Evolutionary conservation across 495 filamentous ascomycete genomes (phyloP).

Genomic region (Neurospora africana): DNA sequence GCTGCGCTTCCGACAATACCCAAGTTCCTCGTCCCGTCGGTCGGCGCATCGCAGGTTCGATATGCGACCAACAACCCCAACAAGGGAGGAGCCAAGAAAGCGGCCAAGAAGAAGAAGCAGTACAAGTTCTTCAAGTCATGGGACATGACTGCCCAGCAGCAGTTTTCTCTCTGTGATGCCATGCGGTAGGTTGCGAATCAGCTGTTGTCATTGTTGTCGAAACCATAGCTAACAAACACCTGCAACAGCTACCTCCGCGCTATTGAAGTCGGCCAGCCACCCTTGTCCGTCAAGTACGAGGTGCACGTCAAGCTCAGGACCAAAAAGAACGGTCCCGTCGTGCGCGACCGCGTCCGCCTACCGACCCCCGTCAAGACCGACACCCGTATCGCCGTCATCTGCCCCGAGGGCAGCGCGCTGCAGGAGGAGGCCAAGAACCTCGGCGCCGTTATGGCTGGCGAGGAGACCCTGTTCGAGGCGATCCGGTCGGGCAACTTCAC

Average conservation of each 20-base stretch:
- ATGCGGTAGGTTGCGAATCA: conserved; percentile 58
- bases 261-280: conserved; percentile 75
- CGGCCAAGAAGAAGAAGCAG: conserved; percentile 47
- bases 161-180: conserved; percentile 79
- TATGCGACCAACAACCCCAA: conserved; percentile 24
- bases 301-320: conserved; percentile 69
- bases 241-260: conserved; percentile 71
- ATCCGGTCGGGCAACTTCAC: conserved; percentile 64
- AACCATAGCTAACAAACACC: not conserved
- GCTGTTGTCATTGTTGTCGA: not conserved
- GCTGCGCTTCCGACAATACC: conserved; percentile 29
- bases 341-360: conserved; percentile 78
- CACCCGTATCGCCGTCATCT: conserved; percentile 77
- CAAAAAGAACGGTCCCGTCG: conserved; percentile 66
- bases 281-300: conserved; percentile 72
- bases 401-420: conserved; percentile 59
- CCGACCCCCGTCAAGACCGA: conserved; percentile 83
- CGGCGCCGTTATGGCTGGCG: conserved; percentile 73
- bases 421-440: conserved; percentile 59
- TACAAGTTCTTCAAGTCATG: conserved; percentile 50
- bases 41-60: conserved; percentile 22
- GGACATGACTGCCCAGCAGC: conserved; percentile 51
- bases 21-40: conserved; percentile 30
- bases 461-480: conserved; percentile 71
- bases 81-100: conserved; percentile 31